These are phyloP conservation scores for Glebionis coronaria DNA, from an alignment of 129 eudicot genomes.

Conservation along the genomic window DNA sequence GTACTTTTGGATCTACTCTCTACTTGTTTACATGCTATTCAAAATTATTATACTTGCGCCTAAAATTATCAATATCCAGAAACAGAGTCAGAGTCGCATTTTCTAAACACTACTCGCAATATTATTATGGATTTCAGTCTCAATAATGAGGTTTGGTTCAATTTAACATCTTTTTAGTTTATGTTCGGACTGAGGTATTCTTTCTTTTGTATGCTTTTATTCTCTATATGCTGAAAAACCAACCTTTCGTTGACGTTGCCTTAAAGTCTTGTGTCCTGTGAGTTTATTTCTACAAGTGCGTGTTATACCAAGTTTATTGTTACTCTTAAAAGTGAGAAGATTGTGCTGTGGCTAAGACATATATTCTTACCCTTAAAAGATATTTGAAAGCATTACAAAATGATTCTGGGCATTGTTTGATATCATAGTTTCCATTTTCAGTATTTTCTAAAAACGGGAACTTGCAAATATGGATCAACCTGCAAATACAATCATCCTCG, in stretches of 20 bases:
- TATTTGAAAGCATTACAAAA: too few species aligned
- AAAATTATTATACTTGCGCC: background rate
- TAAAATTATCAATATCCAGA: background rate
- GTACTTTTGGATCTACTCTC: background rate
- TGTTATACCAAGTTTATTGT: too few species aligned
- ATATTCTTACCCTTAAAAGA: too few species aligned
- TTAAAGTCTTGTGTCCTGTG: background rate
- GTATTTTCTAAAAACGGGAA: conserved; percentile 84
- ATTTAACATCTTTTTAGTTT: background rate
- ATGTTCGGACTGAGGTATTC: background rate
- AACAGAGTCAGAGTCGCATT: background rate
- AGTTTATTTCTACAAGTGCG: too few species aligned
- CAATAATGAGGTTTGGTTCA: background rate
- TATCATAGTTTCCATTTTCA: conserved; percentile 36
- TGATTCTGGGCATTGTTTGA: background rate
- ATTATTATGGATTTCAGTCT: background rate
- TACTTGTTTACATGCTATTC: background rate
- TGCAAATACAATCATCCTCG: conserved; percentile 91
- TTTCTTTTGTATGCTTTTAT: background rate
- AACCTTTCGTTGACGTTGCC: background rate
- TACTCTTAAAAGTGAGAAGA: too few species aligned
- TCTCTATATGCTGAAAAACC: background rate
- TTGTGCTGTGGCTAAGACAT: too few species aligned
- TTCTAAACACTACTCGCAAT: background rate
- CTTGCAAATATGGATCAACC: conserved; percentile 82